phyloP scores from a whole-genome alignment of 1,139 yeast species.

The Debaryomyces coudertii region DNA sequence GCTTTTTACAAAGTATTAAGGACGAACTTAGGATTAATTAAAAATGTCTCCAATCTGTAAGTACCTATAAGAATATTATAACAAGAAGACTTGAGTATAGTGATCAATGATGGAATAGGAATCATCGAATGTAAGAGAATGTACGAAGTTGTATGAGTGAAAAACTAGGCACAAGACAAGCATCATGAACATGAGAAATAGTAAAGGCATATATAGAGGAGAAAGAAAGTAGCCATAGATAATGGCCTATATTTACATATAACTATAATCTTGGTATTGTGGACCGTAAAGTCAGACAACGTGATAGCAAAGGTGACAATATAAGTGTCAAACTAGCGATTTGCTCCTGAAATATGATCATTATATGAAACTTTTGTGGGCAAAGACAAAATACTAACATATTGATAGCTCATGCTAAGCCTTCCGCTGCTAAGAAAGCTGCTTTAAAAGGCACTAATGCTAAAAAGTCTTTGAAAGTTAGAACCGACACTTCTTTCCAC shows the following conservation, averaged over 20 bases:
- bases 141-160: neutral
- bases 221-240: neutral
- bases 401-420: slow-evolving; percentile 59
- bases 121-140: neutral
- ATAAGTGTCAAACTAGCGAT: neutral
- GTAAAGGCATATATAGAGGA: too few species aligned
- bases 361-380: neutral
- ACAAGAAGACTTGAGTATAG: neutral
- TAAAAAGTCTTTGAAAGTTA: slow-evolving; percentile 87
- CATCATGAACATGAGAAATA: neutral
- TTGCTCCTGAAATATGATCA: neutral
- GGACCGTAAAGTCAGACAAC: neutral
- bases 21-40: slow-evolving; percentile 17
- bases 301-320: neutral
- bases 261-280: neutral
- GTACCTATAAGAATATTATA: slow-evolving; percentile 11
- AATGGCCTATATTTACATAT: too few species aligned
- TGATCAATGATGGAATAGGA: neutral
- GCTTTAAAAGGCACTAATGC: slow-evolving; percentile 97
- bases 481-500: slow-evolving; percentile 95
- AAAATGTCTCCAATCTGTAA: slow-evolving; percentile 37
- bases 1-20: slow-evolving; percentile 13
- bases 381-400: slow-evolving; percentile 9
- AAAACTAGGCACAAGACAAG: neutral
- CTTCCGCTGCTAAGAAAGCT: slow-evolving; percentile 98